phyloP scores from a whole-genome alignment of 2,329 filamentous ascomycete species.

The Pyrenophora teres region DNA sequence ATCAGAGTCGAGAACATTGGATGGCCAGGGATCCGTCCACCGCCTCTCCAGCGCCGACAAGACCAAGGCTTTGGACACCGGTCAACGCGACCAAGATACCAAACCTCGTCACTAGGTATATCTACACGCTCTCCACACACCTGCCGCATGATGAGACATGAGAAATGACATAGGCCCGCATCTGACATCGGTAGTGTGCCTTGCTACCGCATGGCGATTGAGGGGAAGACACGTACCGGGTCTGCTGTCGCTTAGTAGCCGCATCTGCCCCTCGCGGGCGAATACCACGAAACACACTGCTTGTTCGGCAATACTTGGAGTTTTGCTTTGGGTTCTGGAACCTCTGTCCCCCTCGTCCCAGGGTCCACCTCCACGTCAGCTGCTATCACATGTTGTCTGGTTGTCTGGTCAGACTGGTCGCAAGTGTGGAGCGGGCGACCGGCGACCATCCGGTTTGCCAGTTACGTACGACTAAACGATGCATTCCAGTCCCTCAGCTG shows the following conservation, averaged over 20 bases:
- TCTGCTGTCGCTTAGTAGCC: constrained; percentile 5
- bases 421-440: too few relatives aligned
- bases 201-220: constrained; percentile 25
- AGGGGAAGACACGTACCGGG: constrained; percentile 34
- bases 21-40: constrained; percentile 9
- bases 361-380: constrained; percentile 29
- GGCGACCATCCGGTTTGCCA: constrained; percentile 11
- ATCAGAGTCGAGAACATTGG: constrained; percentile 22
- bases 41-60: constrained; percentile 13
- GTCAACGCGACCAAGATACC: neutral
- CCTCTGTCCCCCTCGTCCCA: constrained; percentile 14
- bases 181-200: constrained; percentile 15
- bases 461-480: neutral
- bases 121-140: neutral
- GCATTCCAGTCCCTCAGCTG: constrained; percentile 5
- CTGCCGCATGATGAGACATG: neutral
- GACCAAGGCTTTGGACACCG: constrained; percentile 11
- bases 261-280: constrained; percentile 14
- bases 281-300: constrained; percentile 24
- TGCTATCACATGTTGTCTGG: constrained; percentile 14
- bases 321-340: constrained; percentile 23
- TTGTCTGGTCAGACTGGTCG: neutral
- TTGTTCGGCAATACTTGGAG: constrained; percentile 12
- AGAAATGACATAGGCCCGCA: constrained; percentile 14
- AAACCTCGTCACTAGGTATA: neutral